These are phyloP conservation scores for Kluyveromyces siamensis DNA, from an alignment of 805 yeast species.

Conservation along the genomic window DNA sequence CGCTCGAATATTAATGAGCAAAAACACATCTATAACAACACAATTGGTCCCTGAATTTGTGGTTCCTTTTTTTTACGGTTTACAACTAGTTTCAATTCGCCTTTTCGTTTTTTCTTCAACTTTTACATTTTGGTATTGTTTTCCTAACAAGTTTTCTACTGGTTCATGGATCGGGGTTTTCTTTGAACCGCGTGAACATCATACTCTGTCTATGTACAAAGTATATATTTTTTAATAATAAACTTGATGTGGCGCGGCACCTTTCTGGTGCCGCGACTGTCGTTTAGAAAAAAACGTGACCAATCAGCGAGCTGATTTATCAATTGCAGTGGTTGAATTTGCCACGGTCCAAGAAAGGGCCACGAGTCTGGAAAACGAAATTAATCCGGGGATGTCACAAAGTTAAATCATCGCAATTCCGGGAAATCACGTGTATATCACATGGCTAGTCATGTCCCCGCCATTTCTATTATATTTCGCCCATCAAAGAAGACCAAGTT, in stretches of 20 bases:
- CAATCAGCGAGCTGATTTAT: too few species aligned
- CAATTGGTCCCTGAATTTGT: neutral
- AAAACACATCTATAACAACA: neutral
- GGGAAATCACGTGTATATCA: neutral
- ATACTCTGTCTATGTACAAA: neutral
- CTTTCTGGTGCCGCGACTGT: neutral
- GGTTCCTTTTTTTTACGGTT: neutral
- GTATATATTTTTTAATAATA: neutral
- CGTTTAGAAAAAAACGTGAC: neutral
- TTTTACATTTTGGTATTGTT: neutral
- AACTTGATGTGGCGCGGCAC: neutral
- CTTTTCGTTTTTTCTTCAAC: neutral
- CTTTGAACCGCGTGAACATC: neutral
- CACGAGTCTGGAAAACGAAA: neutral
- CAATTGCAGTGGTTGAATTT: too few species aligned
- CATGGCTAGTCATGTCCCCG: neutral
- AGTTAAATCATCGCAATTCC: neutral
- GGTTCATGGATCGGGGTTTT: neutral
- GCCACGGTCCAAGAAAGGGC: neutral
- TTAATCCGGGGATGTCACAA: neutral
- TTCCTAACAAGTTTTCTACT: neutral
- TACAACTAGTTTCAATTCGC: neutral
- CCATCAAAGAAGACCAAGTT: neutral
- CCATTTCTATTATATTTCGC: neutral
- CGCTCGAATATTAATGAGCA: slow-evolving; percentile 2